Evolutionary conservation across 2,329 filamentous ascomycete genomes (phyloP), one percentile per base, ranked within the genome.

Genomic region (Exophiala oligosperma): DNA sequence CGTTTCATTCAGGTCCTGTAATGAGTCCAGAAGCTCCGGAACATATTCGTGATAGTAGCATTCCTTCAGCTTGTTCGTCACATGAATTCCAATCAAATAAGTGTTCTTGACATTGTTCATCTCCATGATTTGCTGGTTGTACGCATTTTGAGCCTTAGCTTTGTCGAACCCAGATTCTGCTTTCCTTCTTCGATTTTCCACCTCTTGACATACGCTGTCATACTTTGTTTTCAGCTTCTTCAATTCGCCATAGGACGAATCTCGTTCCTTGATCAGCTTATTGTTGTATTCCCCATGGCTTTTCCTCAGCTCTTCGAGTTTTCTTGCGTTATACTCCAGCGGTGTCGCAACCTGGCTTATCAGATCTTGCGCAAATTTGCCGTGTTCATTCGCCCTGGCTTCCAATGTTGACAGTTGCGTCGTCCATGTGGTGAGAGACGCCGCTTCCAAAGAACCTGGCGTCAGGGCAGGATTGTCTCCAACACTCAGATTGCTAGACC

Each of bases 41-140:
- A 99, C 83, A 73, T 97, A 97, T 73, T 97, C 92, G 72, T 97
- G 89, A 71, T 96, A 99, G 78, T 97, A 97, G 71, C 88, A 91
- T 72, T 97, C 92, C 78, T 97, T 99, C 70, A 96, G 88, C 77
- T 94, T 96, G 76, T 99, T 99, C 35, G 92, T 95, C 58, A 97
- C 91, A 71, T 96, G 96, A 77, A 99, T 96, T 61, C 86, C 84
- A 69, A 99, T 96, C 61, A 99, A 79, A 71, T 99, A 99, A n/a
- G 90, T 92, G 73, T 99, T 99, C 80, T 99, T 99, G 73, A 89
- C 84, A 72, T 99, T 99, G 76, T 94, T 90, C 94, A 97, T 97
- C 67, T 99, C 94, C 60, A 87, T 77, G 60, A 95, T 81, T 74
- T 97, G 93, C 71, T 96, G 91, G 69, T 96, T 91, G 74, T 96